These are phyloP conservation scores for Hibiscus syriacus DNA, from an alignment of 345 rosid species.

Conservation along the genomic window DNA sequence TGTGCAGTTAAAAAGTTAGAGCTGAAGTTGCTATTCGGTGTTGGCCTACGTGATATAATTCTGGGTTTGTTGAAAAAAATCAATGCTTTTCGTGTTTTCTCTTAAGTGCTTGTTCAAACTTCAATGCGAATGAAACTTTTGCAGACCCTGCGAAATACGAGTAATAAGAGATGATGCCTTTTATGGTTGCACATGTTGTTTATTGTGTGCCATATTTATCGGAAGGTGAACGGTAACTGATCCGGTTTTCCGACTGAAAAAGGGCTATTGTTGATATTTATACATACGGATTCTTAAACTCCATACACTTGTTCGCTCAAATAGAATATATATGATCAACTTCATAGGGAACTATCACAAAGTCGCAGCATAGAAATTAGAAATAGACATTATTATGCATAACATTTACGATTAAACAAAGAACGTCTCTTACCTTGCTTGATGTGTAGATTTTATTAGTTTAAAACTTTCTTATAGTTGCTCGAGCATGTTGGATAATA, in stretches of 20 bases:
- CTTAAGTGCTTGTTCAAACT: neutral
- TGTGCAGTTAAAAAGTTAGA: neutral
- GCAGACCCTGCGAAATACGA: neutral
- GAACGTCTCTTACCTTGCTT: neutral
- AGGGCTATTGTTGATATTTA: neutral
- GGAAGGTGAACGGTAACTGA: neutral
- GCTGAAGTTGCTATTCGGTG: neutral
- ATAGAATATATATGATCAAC: neutral
- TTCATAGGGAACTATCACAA: neutral
- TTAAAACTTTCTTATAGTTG: neutral
- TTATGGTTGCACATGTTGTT: too few species aligned
- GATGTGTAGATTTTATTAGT: neutral
- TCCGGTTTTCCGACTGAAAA: neutral
- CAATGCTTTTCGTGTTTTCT: neutral
- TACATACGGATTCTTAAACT: neutral
- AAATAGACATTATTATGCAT: neutral
- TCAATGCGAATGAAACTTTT: neutral
- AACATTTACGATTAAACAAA: neutral
- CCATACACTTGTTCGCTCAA: neutral
- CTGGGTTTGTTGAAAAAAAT: neutral
- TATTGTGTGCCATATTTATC: neutral
- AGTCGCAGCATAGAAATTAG: neutral
- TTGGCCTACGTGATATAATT: neutral
- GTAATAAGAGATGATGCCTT: too few species aligned
- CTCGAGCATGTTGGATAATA: slow-evolving; percentile 5